phyloP scores from a whole-genome alignment of 1,284 basidiomycete species.

The Moniliophthora roreri region DNA sequence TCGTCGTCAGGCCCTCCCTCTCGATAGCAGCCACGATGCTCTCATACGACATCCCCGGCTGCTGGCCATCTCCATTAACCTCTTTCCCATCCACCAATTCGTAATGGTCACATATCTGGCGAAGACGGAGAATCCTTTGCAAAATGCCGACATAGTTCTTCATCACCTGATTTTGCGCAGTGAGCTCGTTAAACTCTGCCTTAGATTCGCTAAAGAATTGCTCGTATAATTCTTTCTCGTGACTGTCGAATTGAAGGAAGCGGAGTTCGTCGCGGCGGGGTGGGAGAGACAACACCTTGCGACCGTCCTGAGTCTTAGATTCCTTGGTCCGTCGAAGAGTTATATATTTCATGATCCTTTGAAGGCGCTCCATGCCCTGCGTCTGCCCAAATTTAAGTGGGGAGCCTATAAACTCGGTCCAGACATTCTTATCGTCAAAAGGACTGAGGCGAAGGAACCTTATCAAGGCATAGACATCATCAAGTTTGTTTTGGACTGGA shows the following conservation, averaged over 20 bases:
- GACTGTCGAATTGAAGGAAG: slow-evolving; percentile 80
- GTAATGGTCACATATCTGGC: slow-evolving; percentile 97
- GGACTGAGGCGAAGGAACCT: slow-evolving; percentile 93
- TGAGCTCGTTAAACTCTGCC: slow-evolving; percentile 86
- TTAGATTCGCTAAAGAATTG: slow-evolving; percentile 87
- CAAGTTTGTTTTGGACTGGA: slow-evolving; percentile 97
- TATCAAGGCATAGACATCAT: slow-evolving; percentile 96
- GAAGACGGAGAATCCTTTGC: slow-evolving; percentile 91
- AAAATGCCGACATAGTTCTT: slow-evolving; percentile 98
- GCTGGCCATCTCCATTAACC: slow-evolving; percentile 40
- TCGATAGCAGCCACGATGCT: slow-evolving; percentile 76
- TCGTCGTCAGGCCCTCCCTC: slow-evolving; percentile 77
- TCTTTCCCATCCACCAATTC: slow-evolving; percentile 86
- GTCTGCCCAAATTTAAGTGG: slow-evolving; percentile 91
- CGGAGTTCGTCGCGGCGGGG: slow-evolving; percentile 85
- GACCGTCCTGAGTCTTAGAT: slow-evolving; percentile 78
- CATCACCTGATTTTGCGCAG: slow-evolving; percentile 88
- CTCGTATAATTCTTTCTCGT: slow-evolving; percentile 88
- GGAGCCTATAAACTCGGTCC: slow-evolving; percentile 91
- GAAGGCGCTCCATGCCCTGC: slow-evolving; percentile 91
- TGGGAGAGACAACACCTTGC: slow-evolving; percentile 84
- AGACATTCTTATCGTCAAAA: slow-evolving; percentile 89
- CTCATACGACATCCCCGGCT: slow-evolving; percentile 57
- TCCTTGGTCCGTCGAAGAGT: slow-evolving; percentile 97
- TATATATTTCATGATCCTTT: slow-evolving; percentile 96